These are phyloP conservation scores for Isabelozyma rhagii DNA, from an alignment of 805 yeast genomes.

Conservation along the genomic window DNA sequence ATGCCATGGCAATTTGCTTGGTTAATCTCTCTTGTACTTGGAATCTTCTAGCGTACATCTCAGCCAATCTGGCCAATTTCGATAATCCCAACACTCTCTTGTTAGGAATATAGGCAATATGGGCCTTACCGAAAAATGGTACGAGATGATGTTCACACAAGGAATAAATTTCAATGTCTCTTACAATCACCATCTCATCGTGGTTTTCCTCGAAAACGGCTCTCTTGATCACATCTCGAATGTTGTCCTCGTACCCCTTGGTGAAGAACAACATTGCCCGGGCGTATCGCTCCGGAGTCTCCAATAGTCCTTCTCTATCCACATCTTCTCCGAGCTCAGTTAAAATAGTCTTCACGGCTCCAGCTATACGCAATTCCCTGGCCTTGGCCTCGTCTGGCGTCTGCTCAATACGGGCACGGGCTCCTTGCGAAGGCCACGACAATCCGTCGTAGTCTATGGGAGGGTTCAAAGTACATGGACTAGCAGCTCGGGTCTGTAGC, in stretches of 20 bases:
- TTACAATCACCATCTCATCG: constrained; percentile 97
- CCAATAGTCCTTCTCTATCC: constrained; percentile 81
- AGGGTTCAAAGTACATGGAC: constrained; percentile 79
- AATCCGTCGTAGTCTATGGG: constrained; percentile 89
- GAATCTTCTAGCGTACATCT: constrained; percentile 91
- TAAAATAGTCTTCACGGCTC: constrained; percentile 74
- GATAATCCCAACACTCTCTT: constrained; percentile 89
- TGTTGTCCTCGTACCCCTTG: constrained; percentile 93
- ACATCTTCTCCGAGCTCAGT: constrained; percentile 90
- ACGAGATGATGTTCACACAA: constrained; percentile 97
- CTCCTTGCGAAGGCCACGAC: constrained; percentile 92
- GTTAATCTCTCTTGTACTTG: constrained; percentile 98
- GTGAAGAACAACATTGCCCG: constrained; percentile 95
- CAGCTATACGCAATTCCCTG: constrained; percentile 76
- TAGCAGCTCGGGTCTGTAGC: constrained; percentile 70
- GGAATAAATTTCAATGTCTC: constrained; percentile 89
- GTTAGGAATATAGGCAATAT: constrained; percentile 96
- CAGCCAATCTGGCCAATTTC: constrained; percentile 92
- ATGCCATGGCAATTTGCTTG: constrained; percentile 95
- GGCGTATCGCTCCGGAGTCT: constrained; percentile 95
- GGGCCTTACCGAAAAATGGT: constrained; percentile 95
- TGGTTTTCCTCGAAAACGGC: constrained; percentile 98
- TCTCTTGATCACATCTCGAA: constrained; percentile 84
- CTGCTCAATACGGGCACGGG: constrained; percentile 71
- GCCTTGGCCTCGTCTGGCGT: constrained; percentile 59